Conservation (phyloP, 2,329 filamentous ascomycete genomes). For the Scedosporium aurantiacum region DNA sequence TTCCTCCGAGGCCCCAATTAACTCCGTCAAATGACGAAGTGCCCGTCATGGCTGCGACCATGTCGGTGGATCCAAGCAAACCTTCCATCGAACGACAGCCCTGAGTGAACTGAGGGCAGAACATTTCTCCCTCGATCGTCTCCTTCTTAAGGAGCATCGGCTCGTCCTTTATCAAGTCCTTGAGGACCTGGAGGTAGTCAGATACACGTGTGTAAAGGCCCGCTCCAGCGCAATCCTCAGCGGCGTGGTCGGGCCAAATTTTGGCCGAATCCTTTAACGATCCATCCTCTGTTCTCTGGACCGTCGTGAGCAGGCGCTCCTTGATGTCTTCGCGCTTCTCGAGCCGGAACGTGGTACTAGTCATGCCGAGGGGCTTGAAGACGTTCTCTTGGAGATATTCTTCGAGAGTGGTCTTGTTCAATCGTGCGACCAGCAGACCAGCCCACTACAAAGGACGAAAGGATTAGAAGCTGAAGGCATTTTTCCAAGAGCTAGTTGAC, state of each 20-base stretch:
- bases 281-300: not conserved
- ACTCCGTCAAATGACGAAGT: not conserved
- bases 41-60: not conserved
- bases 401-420: constrained; percentile 2
- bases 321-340: not conserved
- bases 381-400: not conserved
- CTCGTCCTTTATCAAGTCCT: not conserved
- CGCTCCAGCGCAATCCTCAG: not conserved
- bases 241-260: not conserved
- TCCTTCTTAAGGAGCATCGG: not conserved
- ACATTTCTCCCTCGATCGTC: not conserved
- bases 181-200: not conserved
- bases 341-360: constrained; percentile 1
- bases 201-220: not conserved
- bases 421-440: not conserved
- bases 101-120: not conserved
- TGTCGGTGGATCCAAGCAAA: not conserved
- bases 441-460: not conserved
- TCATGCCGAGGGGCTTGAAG: not conserved
- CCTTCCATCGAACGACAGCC: not conserved
- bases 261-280: not conserved
- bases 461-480: not conserved
- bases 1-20: constrained; percentile 1
- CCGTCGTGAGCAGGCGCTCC: not conserved
- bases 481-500: not conserved